phyloP scores from a whole-genome alignment of 108 stramenopile genomes.

The Cylindrotheca closterium region DNA sequence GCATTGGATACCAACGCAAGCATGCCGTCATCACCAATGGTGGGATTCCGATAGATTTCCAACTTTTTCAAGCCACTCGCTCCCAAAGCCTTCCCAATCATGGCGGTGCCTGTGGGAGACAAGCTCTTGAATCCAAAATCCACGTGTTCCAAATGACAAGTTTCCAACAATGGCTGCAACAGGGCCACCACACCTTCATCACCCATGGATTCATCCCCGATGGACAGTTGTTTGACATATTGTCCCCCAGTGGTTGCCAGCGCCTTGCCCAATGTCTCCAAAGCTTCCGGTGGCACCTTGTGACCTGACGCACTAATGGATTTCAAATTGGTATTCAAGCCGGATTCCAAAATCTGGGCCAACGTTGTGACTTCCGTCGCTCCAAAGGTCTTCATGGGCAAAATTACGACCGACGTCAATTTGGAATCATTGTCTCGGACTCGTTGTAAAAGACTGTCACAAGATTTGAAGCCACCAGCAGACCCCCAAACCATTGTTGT shows the following conservation, averaged over 20 bases:
- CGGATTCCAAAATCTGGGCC: constrained; percentile 32
- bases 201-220: constrained; percentile 70
- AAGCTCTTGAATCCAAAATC: not conserved
- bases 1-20: not conserved
- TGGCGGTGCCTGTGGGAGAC: not conserved
- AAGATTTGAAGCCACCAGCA: constrained; percentile 34
- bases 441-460: constrained; percentile 58
- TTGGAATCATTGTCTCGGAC: constrained; percentile 65
- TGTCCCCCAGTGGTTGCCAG: constrained; percentile 23
- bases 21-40: not conserved
- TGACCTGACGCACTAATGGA: constrained; percentile 78
- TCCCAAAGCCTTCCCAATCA: not conserved
- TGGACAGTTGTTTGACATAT: constrained; percentile 40
- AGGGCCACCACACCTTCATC: constrained; percentile 65
- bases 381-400: constrained; percentile 71
- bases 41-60: not conserved
- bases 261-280: constrained; percentile 53
- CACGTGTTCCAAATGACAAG: not conserved
- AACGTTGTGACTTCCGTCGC: constrained; percentile 47
- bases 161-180: not conserved
- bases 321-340: constrained; percentile 47
- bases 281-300: constrained; percentile 38
- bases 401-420: constrained; percentile 56
- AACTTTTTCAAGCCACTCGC: not conserved
- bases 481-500: constrained; percentile 30